Evolutionary conservation across 2,329 filamentous ascomycete genomes (phyloP).

Genomic region (Xylaria sp.): DNA sequence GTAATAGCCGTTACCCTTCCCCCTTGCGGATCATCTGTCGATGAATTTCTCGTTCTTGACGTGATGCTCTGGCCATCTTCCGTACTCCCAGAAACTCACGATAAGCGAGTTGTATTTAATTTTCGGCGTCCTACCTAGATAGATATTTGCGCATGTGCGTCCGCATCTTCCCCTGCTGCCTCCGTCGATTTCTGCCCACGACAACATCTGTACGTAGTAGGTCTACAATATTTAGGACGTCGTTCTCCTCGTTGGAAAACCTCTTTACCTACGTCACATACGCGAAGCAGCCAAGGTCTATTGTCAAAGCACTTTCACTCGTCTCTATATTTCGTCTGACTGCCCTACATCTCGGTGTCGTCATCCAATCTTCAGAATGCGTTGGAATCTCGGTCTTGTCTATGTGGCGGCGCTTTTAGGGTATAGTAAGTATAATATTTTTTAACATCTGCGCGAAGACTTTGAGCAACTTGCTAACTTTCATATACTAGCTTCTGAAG

Average conservation of each 20-base stretch:
- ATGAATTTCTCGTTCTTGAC: slow-evolving; percentile 33
- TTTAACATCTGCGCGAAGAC: background rate
- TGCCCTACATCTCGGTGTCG: background rate
- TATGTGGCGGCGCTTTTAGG: slow-evolving; percentile 41
- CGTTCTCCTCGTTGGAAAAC: background rate
- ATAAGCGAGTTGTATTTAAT: slow-evolving; percentile 34
- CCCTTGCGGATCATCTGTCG: slow-evolving; percentile 25
- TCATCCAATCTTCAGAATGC: slow-evolving; percentile 38
- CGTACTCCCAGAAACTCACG: slow-evolving; percentile 21
- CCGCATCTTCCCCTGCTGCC: slow-evolving; percentile 4
- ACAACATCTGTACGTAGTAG: background rate
- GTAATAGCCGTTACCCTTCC: slow-evolving; percentile 30
- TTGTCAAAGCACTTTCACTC: background rate
- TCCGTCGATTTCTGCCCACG: background rate
- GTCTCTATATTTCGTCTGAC: background rate
- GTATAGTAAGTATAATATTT: slow-evolving; percentile 38
- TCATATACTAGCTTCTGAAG: slow-evolving; percentile 19
- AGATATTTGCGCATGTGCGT: slow-evolving; percentile 7
- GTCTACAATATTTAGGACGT: background rate
- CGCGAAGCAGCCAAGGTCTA: background rate
- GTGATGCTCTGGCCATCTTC: slow-evolving; percentile 29
- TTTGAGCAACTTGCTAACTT: background rate
- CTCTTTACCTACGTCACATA: slow-evolving; percentile 15
- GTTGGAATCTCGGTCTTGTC: slow-evolving; percentile 41
- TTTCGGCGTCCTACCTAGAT: slow-evolving; percentile 22